A percentile compares a stretch with the other conserved stretches of the same genome.
Conservation (phyloP, 768 basidiomycete species). For the Coprinellus micaceus region DNA sequence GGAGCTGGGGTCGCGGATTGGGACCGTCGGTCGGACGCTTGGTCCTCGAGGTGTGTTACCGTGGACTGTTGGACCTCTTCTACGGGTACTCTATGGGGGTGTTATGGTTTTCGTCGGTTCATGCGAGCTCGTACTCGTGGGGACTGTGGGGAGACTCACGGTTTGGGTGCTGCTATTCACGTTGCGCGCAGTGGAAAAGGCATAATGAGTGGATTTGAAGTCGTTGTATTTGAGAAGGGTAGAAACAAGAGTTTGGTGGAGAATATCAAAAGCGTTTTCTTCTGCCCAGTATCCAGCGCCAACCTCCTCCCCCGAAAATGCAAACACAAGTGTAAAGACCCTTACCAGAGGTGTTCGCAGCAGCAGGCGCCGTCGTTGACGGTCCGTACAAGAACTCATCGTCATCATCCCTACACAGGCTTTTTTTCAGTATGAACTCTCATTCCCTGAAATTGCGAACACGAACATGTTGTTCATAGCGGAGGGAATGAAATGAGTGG, state of each 20-base stretch:
- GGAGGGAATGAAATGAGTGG: neutral
- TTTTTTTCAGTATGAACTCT: neutral
- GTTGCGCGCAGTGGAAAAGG: slow-evolving; percentile 31
- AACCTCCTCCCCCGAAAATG: no score
- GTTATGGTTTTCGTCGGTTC: slow-evolving; percentile 15
- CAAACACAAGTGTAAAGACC: no score
- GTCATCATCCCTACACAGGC: slow-evolving; percentile 64
- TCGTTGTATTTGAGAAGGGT: slow-evolving; percentile 31
- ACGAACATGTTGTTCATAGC: slow-evolving; percentile 5
- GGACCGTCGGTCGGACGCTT: no score
- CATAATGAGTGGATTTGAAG: slow-evolving; percentile 12
- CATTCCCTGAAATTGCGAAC: slow-evolving; percentile 7
- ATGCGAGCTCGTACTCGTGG: slow-evolving; percentile 12
- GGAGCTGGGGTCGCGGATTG: no score
- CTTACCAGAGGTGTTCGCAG: slow-evolving; percentile 15
- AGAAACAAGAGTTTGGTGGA: slow-evolving; percentile 27
- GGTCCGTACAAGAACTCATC: slow-evolving; percentile 78
- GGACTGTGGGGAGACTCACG: slow-evolving; percentile 47
- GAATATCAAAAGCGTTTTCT: slow-evolving; percentile 13
- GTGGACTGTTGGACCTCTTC: slow-evolving; percentile 47
- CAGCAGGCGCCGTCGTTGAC: slow-evolving; percentile 32
- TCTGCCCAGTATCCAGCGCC: neutral
- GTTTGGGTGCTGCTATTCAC: slow-evolving; percentile 48
- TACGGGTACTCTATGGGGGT: slow-evolving; percentile 31
- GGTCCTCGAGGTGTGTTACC: slow-evolving; percentile 47